Percentiles rank a stretch among this genome's conserved stretches.
phyloP scores from a whole-genome alignment of 1,284 basidiomycete species.

The Rhodotorula sp. region DNA sequence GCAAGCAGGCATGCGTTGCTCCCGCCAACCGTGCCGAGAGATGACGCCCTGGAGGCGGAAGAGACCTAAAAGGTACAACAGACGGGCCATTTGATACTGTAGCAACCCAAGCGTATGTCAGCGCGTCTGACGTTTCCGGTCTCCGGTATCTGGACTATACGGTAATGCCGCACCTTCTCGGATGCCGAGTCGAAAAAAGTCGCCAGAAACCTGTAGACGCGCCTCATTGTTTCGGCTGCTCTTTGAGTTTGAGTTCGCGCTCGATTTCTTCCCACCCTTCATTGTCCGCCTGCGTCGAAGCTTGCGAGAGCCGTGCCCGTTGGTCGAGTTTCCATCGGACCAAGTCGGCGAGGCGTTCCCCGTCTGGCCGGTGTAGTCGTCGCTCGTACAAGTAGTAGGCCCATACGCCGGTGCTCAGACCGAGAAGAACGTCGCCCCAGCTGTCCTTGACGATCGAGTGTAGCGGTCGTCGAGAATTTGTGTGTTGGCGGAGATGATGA shows the following conservation, averaged over 20 bases:
- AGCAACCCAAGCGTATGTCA: no score
- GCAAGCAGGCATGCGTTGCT: no score
- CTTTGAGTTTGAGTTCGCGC: constrained; percentile 3
- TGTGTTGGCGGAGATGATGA: neutral
- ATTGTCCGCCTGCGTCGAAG: neutral
- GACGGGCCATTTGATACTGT: no score
- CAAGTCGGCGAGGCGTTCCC: constrained; percentile 13
- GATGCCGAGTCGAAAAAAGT: no score
- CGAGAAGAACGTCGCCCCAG: constrained; percentile 20
- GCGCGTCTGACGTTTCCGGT: no score
- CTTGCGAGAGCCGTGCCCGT: neutral
- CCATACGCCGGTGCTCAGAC: constrained; percentile 14
- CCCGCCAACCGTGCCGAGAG: no score
- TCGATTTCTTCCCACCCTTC: constrained; percentile 18
- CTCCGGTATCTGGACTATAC: no score
- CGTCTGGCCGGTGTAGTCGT: neutral
- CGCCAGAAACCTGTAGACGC: neutral
- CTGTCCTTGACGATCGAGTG: neutral
- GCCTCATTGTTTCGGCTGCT: neutral
- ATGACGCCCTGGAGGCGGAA: no score
- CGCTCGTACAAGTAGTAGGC: constrained; percentile 26
- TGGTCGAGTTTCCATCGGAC: constrained; percentile 18
- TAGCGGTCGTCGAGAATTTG: neutral
- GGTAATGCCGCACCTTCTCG: no score
- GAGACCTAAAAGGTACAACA: no score